These are phyloP conservation scores for Neurospora terricola DNA, from an alignment of 495 filamentous ascomycete species.

Conservation along the genomic window DNA sequence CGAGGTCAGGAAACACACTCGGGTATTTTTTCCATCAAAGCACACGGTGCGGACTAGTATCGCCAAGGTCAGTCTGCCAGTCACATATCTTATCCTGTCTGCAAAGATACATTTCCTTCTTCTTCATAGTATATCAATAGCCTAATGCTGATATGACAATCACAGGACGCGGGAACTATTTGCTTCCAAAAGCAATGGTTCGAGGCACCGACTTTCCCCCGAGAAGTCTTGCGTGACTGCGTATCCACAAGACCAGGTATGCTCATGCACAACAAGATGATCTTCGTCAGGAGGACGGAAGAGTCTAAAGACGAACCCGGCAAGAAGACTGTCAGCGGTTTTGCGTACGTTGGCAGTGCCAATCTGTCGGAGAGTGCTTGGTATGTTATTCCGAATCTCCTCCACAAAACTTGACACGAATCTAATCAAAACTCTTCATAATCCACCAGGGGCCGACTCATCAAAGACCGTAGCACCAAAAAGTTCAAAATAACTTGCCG, in stretches of 20 bases:
- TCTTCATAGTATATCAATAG: background rate
- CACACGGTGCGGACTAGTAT: conserved; percentile 47
- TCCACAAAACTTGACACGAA: background rate
- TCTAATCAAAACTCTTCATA: background rate
- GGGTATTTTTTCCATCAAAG: conserved; percentile 74
- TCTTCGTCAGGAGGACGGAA: conserved; percentile 48
- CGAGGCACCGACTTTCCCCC: conserved; percentile 55
- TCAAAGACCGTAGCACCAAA: conserved; percentile 53
- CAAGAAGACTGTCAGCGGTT: conserved; percentile 21
- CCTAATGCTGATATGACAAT: background rate
- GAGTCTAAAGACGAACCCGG: background rate
- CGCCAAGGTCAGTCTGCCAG: conserved; percentile 46
- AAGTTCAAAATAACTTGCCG: conserved; percentile 67
- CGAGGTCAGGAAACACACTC: conserved; percentile 43
- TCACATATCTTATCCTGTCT: conserved; percentile 23
- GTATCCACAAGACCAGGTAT: conserved; percentile 53
- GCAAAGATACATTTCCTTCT: background rate
- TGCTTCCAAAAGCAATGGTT: conserved; percentile 66
- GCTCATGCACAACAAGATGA: conserved; percentile 83
- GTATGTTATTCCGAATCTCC: conserved; percentile 36
- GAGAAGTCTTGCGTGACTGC: conserved; percentile 62
- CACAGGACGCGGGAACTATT: conserved; percentile 62
- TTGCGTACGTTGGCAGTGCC: conserved; percentile 85
- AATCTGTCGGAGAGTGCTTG: conserved; percentile 91
- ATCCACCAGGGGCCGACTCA: conserved; percentile 37